Base-by-base conservation (phyloP, 2,329 filamentous ascomycete species). In the Ascochyta viciae-villosae region DNA sequence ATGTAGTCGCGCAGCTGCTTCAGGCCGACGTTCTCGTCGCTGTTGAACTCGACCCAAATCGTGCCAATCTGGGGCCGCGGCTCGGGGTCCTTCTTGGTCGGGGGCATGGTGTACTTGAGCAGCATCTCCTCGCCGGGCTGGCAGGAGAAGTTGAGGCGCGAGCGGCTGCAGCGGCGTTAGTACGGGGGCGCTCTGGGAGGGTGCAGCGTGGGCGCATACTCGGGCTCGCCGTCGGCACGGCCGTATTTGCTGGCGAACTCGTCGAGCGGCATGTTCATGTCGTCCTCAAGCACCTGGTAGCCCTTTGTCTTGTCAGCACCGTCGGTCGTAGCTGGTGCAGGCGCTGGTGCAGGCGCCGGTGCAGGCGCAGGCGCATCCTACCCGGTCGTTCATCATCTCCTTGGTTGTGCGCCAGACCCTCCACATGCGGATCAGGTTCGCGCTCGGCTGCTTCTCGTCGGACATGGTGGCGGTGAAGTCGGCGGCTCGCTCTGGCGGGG, bases 1-100 rank as follows among this genome's bases (percentile, higher is more conserved):
- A 92, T 92, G 77, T 97, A 99, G 54, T 85, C 83, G 76, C 94
- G 92, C 78, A 98, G 90, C 76, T 96, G 91, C 79, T 92, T 92
- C 73, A 96, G 91, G 66, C 95, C 95, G 57, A 98, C 89, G 53
- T 84, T 86, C 61, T 87, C 81, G 65, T 96, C 91, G 63, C 85
- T 80, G 72, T 91, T 89, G 82, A 99, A 99, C 79, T 98, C 92
- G 70, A 98, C 85, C 85, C 91, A 96, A 80, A 99, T 89, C 51
- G 87, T 90, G 72, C 95, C 95, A 75, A 92, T 90, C 69, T 91
- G 88, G 50, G 89, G 83, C 47, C 82, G 80, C 34, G 89, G 90
- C 70, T 89, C 83, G 40, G 89, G 89, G 74, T 91, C 88, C 65
- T 81, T 80, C 63, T 85, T 80, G 59, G 88, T 90, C 22, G 88